These are phyloP conservation scores for Phyllosticta citribraziliensis DNA, from an alignment of 2,329 filamentous ascomycete genomes.

Conservation along the genomic window DNA sequence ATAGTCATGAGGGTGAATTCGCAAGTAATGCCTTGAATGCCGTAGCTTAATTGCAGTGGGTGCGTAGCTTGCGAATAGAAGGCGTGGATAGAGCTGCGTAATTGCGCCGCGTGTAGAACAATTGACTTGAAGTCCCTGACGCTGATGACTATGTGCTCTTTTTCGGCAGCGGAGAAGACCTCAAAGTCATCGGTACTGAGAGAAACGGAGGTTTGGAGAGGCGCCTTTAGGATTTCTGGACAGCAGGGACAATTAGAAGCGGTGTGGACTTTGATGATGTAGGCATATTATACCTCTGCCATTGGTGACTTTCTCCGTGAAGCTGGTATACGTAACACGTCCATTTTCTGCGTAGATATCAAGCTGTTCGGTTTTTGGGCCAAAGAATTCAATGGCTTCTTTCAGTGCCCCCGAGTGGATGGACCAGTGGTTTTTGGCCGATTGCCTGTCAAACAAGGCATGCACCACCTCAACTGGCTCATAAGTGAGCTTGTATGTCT, in stretches of 20 bases:
- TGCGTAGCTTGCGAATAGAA: constrained; percentile 61
- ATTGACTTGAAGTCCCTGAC: constrained; percentile 78
- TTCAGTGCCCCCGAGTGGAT: constrained; percentile 62
- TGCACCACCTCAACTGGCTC: constrained; percentile 65
- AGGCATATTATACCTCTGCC: constrained; percentile 42
- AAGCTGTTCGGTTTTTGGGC: constrained; percentile 68
- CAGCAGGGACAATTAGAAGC: constrained; percentile 8
- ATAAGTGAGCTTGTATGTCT: constrained; percentile 67
- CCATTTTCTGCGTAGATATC: constrained; percentile 65
- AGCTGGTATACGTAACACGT: constrained; percentile 66
- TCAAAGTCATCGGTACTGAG: constrained; percentile 70
- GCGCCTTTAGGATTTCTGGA: constrained; percentile 66
- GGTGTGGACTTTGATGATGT: not conserved
- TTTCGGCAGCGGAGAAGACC: constrained; percentile 62
- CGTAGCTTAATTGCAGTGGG: constrained; percentile 64
- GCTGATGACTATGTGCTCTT: constrained; percentile 68
- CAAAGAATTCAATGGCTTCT: constrained; percentile 72
- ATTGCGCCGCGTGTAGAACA: constrained; percentile 62
- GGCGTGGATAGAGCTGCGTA: constrained; percentile 56
- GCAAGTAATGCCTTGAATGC: constrained; percentile 56
- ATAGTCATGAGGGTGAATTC: constrained; percentile 79
- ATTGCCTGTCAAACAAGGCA: constrained; percentile 60
- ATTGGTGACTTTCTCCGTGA: constrained; percentile 67
- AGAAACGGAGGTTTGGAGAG: constrained; percentile 68
- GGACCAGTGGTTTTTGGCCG: constrained; percentile 60